phyloP scores from a whole-genome alignment of 177 flowering plant genomes.

The Vitis hybrid region DNA sequence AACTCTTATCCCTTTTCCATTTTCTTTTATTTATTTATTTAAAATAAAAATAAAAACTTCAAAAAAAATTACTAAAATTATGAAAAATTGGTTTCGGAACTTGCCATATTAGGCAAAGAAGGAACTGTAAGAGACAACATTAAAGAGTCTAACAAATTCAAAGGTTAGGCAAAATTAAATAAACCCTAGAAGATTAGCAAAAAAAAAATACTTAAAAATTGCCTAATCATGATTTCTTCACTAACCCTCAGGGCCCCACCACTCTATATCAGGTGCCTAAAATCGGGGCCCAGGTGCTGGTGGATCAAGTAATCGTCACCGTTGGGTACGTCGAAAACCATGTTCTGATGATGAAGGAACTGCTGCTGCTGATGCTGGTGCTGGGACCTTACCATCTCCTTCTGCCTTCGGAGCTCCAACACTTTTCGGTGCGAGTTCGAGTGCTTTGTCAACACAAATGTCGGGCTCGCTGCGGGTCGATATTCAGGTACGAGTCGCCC shows the following conservation, averaged over 20 bases:
- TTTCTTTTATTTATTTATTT: too few species aligned
- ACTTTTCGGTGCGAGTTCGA: conserved; percentile 63
- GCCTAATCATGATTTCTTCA: conserved; percentile 8
- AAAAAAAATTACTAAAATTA: conserved; percentile 10
- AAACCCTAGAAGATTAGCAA: neutral
- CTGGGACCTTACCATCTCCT: conserved; percentile 44
- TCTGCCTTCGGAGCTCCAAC: conserved; percentile 62
- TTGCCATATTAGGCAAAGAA: conserved; percentile 23
- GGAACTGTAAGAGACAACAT: neutral
- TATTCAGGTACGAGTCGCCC: conserved; percentile 64
- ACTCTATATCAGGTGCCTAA: conserved; percentile 53
- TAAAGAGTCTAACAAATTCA: conserved; percentile 6
- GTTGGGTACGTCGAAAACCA: conserved; percentile 44
- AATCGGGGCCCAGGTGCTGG: conserved; percentile 58
- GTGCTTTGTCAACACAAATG: conserved; percentile 48
- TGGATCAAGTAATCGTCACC: conserved; percentile 62
- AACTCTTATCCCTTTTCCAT: too few species aligned
- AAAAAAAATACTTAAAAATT: conserved; percentile 1
- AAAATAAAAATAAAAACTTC: neutral
- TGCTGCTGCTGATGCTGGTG: conserved; percentile 37
- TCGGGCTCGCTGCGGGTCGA: conserved; percentile 64
- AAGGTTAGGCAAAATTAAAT: conserved; percentile 12
- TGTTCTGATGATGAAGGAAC: conserved; percentile 29
- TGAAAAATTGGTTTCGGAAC: conserved; percentile 15
- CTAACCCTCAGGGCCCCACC: neutral